Evolutionary conservation across 208 protist species (phyloP).

Genomic region (Acanthamoeba triangularis): DNA sequence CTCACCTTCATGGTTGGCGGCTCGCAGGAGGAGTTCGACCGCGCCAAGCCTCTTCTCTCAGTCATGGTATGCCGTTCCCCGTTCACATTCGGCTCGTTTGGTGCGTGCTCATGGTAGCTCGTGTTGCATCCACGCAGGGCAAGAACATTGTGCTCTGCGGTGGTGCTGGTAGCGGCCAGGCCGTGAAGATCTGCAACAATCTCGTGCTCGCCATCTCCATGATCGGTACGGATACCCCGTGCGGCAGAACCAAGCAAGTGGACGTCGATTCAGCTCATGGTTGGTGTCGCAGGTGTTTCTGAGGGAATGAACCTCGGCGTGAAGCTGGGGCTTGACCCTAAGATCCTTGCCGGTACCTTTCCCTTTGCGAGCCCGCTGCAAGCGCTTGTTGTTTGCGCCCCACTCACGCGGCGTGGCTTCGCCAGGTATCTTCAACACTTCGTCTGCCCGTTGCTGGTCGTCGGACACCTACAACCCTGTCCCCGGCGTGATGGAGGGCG

Average conservation of each 20-base stretch:
- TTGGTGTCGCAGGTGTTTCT: constrained; percentile 78
- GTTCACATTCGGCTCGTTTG: neutral
- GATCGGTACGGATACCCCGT: constrained; percentile 77
- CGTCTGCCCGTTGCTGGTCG: constrained; percentile 92
- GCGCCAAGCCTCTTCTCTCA: constrained; percentile 84
- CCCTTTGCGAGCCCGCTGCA: neutral
- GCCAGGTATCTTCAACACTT: constrained; percentile 90
- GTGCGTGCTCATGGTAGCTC: neutral
- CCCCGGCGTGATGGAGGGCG: constrained; percentile 92
- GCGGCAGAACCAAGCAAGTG: neutral
- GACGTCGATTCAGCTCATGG: neutral
- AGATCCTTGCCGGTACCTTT: constrained; percentile 87
- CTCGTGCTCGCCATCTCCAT: constrained; percentile 93
- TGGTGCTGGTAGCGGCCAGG: constrained; percentile 87
- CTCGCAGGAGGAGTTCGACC: constrained; percentile 80
- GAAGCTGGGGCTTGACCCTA: constrained; percentile 92
- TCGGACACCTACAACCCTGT: constrained; percentile 94
- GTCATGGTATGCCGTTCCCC: constrained; percentile 83
- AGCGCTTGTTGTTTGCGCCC: neutral
- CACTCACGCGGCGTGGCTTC: neutral
- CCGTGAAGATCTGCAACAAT: constrained; percentile 94
- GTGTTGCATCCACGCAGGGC: constrained; percentile 74
- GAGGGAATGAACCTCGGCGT: constrained; percentile 93
- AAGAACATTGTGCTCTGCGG: constrained; percentile 94
- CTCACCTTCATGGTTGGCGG: constrained; percentile 95